Evolutionary conservation across 140 eudicot species (phyloP), one percentile per base, ranked within the genome.

Genomic region (Ambrosia hybrid): DNA sequence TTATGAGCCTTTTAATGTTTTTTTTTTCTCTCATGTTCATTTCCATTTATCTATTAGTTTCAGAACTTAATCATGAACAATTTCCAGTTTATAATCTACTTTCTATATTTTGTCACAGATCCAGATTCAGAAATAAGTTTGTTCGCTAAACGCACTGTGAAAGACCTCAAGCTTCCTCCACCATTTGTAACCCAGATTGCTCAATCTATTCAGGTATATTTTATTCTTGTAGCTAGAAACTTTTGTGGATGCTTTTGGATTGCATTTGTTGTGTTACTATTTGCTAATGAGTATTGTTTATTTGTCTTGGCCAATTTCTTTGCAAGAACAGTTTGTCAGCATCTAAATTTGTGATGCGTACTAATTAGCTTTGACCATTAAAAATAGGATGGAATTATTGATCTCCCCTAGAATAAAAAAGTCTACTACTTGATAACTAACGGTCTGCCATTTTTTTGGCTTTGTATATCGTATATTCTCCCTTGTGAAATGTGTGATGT

Each of bases 101-200:
- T 78, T 34, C 26, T n/a, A 9, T 39, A 14, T 6, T 53, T 56
- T 71, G 63, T 48, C 65, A 67, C 74, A 90, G 97, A 93, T 87
- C 96, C 98, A 45, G 96, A 93, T 78, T 85, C 97, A 36, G 98
- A 89, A 65, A 77, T 93, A 57, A 85, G 73, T 79, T 77, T 93
- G 75, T 90, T 93, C 73, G 96, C 98, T 21, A 93, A 90, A 73
- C 79, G 93, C 71, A 93, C 93, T 10, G 89, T 84, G 65, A 93
- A 84, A 74, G 98, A 93, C 79, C 88, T 93, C 67, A 93, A 93
- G 83, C 96, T 93, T 74, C 97, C 96, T 67, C 95, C 92, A 10
- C 88, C 93, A 55, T 93, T 93, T 80, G 77, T 83, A 10, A 85
- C 96, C 26, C 98, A 89, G 75, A 89, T 93, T 82, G 92, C 95